Percentiles rank a stretch among this genome's conserved stretches.
Evolutionary conservation across 768 basidiomycete genomes (phyloP).

Genomic region (Termitomyces heimii): DNA sequence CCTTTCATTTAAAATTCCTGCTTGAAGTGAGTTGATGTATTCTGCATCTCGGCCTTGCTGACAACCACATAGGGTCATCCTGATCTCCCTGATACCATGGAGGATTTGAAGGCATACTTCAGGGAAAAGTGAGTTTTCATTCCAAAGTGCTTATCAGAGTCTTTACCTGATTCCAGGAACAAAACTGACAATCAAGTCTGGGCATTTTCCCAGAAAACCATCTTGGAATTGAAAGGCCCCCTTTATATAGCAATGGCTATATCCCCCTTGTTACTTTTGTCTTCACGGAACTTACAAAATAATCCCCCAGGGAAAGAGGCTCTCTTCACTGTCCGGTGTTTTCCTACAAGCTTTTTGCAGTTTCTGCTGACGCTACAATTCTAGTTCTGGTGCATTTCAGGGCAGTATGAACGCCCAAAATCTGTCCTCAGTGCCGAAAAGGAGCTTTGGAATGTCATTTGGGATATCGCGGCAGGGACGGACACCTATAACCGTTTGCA

Average conservation of each 20-base stretch:
- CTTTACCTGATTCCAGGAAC: not conserved
- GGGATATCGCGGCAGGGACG: not conserved
- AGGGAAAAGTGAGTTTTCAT: not conserved
- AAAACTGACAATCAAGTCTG: not conserved
- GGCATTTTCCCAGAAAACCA: not conserved
- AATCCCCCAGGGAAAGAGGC: not conserved
- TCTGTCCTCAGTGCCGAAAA: not conserved
- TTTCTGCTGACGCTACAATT: not conserved
- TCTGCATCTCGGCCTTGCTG: not conserved
- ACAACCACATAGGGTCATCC: not conserved
- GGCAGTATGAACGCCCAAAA: not conserved
- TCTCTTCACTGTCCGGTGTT: not conserved
- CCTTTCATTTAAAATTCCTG: not conserved
- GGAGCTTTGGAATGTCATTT: not conserved
- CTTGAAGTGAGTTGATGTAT: not conserved
- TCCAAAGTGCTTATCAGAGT: not conserved
- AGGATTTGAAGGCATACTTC: not conserved
- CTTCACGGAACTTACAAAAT: not conserved
- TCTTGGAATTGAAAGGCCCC: not conserved
- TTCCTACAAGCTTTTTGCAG: too few species aligned
- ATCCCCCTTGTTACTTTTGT: not conserved
- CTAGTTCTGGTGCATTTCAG: not conserved
- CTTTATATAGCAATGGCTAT: not conserved
- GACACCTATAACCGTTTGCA: not conserved
- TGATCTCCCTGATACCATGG: not conserved